phyloP scores from a whole-genome alignment of 164 flowering plant species.

The Houttuynia cordata region DNA sequence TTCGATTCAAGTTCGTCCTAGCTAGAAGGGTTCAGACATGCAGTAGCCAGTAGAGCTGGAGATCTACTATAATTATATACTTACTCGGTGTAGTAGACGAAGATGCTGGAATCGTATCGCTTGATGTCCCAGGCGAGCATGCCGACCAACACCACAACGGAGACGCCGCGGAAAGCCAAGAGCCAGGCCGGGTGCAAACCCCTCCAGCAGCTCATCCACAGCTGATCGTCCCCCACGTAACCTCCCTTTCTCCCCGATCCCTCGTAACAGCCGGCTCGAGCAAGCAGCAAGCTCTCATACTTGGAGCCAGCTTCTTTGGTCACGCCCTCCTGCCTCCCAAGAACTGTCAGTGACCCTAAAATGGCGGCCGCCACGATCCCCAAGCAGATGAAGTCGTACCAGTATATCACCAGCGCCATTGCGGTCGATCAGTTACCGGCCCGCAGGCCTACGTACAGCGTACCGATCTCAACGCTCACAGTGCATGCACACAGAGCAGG shows the following conservation, averaged over 20 bases:
- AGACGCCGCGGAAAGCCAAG: constrained; percentile 23
- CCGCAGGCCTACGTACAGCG: background rate
- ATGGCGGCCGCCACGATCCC: constrained; percentile 34
- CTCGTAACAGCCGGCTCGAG: constrained; percentile 7
- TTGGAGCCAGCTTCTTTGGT: constrained; percentile 7
- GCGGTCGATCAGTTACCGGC: background rate
- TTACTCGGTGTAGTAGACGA: constrained; percentile 63
- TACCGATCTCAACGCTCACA: no score
- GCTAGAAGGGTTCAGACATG: no score
- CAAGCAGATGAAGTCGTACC: constrained; percentile 55
- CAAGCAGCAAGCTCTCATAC: constrained; percentile 29
- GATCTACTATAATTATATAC: background rate
- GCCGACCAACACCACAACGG: constrained; percentile 21
- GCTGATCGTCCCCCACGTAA: constrained; percentile 22
- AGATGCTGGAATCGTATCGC: constrained; percentile 27
- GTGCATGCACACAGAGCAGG: no score
- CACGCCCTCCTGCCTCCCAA: constrained; percentile 21
- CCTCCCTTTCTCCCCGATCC: constrained; percentile 14
- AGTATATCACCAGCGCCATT: constrained; percentile 39
- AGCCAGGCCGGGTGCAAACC: constrained; percentile 55
- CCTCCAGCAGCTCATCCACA: constrained; percentile 60
- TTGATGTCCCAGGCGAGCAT: constrained; percentile 39
- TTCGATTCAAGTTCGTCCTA: no score
- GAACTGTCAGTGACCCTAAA: constrained; percentile 28
- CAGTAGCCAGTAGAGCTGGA: no score